phyloP scores from a whole-genome alignment of 176 grass and related monocot species.

The Carex kokanica region DNA sequence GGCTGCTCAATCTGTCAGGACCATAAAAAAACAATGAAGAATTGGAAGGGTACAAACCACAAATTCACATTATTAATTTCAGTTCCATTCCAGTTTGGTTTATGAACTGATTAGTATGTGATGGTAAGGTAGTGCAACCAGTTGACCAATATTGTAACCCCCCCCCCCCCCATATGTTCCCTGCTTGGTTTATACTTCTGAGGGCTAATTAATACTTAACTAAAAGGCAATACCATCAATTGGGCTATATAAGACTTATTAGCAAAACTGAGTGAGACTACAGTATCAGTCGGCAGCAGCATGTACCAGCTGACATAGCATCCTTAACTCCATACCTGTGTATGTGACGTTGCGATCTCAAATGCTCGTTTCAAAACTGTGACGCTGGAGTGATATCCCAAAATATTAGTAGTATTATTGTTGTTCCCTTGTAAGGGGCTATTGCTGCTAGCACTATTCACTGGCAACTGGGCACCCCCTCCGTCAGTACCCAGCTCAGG shows the following conservation, averaged over 20 bases:
- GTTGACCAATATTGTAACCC: neutral
- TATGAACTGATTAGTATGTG: neutral
- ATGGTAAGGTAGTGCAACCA: neutral
- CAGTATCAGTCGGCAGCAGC: neutral
- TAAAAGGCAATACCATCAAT: neutral
- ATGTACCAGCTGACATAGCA: neutral
- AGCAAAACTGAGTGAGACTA: neutral
- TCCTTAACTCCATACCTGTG: constrained; percentile 52
- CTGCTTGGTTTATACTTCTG: neutral
- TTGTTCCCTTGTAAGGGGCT: constrained; percentile 35
- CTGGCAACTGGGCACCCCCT: constrained; percentile 32
- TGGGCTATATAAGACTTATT: neutral
- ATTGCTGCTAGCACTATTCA: constrained; percentile 33
- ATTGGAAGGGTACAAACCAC: neutral
- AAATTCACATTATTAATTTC: neutral
- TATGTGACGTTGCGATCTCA: constrained; percentile 89
- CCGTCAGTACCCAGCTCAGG: constrained; percentile 41
- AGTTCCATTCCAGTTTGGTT: neutral
- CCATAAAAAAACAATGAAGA: neutral
- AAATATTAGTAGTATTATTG: constrained; percentile 33
- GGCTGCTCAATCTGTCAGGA: constrained; percentile 87
- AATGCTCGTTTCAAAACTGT: constrained; percentile 88
- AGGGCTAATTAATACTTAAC: neutral
- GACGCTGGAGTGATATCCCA: constrained; percentile 81
- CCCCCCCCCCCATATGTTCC: neutral